Conservation (phyloP, 257 asterid species). For the Penstemon eatonii region DNA sequence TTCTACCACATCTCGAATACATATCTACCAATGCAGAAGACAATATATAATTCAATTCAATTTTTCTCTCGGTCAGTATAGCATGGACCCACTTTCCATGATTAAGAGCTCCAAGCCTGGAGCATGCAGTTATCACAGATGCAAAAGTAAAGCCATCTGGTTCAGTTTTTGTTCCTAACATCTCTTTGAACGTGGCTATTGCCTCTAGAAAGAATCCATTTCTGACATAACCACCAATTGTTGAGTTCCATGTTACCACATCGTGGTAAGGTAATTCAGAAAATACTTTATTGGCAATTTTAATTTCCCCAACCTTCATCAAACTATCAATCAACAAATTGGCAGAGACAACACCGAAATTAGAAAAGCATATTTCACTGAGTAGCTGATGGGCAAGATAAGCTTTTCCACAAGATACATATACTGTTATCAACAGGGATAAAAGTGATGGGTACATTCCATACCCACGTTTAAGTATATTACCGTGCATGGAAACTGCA, state of each 20-base stretch:
- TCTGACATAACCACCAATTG: conserved; percentile 67
- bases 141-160: conserved; percentile 76
- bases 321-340: conserved; percentile 57
- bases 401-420: conserved; percentile 43
- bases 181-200: conserved; percentile 49
- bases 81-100: conserved; percentile 73
- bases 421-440: conserved; percentile 46
- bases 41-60: conserved; percentile 57
- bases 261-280: conserved; percentile 47
- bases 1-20: conserved; percentile 83
- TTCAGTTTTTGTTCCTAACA: conserved; percentile 46
- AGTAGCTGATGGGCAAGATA: conserved; percentile 49
- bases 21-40: conserved; percentile 76
- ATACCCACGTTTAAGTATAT: conserved; percentile 56
- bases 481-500: conserved; percentile 46
- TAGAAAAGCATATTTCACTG: conserved; percentile 31
- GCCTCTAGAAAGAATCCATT: conserved; percentile 52
- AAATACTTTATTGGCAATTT: conserved; percentile 57
- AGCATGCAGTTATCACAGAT: conserved; percentile 63
- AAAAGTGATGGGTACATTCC: conserved; percentile 40
- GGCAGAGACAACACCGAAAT: conserved; percentile 41
- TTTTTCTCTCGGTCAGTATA: conserved; percentile 53
- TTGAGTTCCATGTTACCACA: conserved; percentile 78
- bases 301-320: conserved; percentile 55
- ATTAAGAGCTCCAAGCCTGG: conserved; percentile 65